phyloP scores from a whole-genome alignment of 345 rosid species.

The Abelmoschus esculentus region DNA sequence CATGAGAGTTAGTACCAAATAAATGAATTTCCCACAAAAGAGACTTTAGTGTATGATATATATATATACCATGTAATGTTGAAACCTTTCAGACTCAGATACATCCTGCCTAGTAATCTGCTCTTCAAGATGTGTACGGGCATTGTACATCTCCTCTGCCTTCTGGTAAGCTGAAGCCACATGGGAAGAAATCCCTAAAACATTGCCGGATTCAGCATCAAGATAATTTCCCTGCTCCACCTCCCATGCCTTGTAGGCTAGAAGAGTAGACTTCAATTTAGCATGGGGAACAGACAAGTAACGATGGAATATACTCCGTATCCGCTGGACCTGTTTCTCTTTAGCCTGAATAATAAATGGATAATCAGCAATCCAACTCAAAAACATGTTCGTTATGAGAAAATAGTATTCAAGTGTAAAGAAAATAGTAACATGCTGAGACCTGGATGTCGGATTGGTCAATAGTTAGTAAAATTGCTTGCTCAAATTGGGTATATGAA shows the following conservation, averaged over 20 bases:
- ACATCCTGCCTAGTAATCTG: conserved; percentile 45
- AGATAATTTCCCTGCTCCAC: conserved; percentile 55
- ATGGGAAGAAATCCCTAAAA: conserved; percentile 49
- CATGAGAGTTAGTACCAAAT: background rate
- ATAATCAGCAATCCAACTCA: background rate
- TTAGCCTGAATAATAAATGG: conserved; percentile 38
- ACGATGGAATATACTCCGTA: conserved; percentile 70
- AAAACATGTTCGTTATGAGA: background rate
- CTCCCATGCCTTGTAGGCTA: conserved; percentile 82
- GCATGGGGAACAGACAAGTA: conserved; percentile 68
- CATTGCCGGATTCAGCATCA: conserved; percentile 46
- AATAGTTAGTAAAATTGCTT: conserved; percentile 43
- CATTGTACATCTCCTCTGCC: conserved; percentile 63
- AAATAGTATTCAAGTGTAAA: background rate
- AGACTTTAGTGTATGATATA: background rate
- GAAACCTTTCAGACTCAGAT: conserved; percentile 61
- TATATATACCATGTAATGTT: conserved; percentile 54
- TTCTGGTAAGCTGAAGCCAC: conserved; percentile 62
- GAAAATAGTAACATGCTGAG: conserved; percentile 4
- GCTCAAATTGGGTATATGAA: conserved; percentile 65
- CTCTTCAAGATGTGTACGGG: conserved; percentile 65
- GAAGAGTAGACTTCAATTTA: conserved; percentile 47
- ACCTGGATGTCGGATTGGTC: conserved; percentile 54
- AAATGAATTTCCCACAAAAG: background rate
- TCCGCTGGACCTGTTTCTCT: conserved; percentile 56